Base-by-base conservation (phyloP, 768 basidiomycete genomes). In the Boletus huronensis region DNA sequence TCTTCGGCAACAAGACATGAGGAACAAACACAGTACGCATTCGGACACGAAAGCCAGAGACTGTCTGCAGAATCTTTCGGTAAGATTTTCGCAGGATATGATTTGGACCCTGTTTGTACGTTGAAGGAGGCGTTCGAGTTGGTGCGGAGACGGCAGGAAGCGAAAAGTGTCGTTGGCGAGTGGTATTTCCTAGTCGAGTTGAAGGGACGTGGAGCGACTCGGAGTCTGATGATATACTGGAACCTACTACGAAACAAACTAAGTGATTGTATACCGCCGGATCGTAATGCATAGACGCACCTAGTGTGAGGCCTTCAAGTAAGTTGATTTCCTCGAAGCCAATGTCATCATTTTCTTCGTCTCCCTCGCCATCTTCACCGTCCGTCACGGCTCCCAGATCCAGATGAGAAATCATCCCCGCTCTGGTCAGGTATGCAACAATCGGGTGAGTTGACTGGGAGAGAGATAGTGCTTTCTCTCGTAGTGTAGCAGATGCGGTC, bases 1-100 rank as follows among this genome's bases (percentile, higher is more conserved):
- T 55, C 53, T 78, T 78, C 2, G 84, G 82, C 5, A 92, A 72
- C 42, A 93, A 76, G 21, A 94, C 81, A 60, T 91, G 87, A 0
- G 94, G 94, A 11, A 95, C 85, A 59, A 94, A 92, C 6, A 93
- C 88, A 0, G 93, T 94, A n/a, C 93, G 82, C 94, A 96, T 96
- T 32, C 93, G 84, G 25, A 97, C 88, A 21, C 85, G 80, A 70
- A 97, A 88, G 4, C 92, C 93, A 26, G 90, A 88, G 4, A 87
- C 84, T 0, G 90, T 87, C 42, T 79, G 78, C 17, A 97, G 72
- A 1, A 88, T 85, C 63, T 88, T 87, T 26, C 93, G 81, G 69
- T 84, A 94, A 1, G 92, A 91, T 67, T 93, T 94, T 44, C 91
- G 84, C 10, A 97, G 74, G 0, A 90, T 90, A 0, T 88, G 81